Conservation (phyloP, 1,284 basidiomycete genomes). For the Ustilago crameri region DNA sequence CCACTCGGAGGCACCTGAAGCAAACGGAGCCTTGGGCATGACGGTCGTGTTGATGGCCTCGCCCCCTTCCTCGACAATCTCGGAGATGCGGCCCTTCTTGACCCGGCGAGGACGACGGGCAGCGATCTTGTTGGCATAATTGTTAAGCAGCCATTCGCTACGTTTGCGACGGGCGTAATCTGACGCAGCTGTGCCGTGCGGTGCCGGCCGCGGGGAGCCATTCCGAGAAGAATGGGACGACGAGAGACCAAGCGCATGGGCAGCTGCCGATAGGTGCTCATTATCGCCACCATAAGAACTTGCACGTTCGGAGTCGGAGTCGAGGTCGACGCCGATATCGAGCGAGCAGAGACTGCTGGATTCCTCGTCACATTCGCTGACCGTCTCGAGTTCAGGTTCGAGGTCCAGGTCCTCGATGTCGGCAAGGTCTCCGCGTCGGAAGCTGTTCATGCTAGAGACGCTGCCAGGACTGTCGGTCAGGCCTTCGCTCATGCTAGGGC, state of each 20-base stretch:
- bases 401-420: constrained; percentile 65
- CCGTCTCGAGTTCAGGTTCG: constrained; percentile 63
- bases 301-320: constrained; percentile 50
- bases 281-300: constrained; percentile 37
- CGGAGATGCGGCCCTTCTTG: constrained; percentile 60
- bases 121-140: constrained; percentile 51
- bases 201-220: constrained; percentile 16
- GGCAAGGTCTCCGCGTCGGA: constrained; percentile 59
- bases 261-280: constrained; percentile 24
- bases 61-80: constrained; percentile 60
- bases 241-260: constrained; percentile 18
- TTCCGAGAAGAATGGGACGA: constrained; percentile 19
- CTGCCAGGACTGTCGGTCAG: constrained; percentile 59
- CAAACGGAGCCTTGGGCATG: constrained; percentile 39
- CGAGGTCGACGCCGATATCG: constrained; percentile 47
- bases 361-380: constrained; percentile 62
- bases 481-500: constrained; percentile 51
- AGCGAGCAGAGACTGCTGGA: constrained; percentile 53
- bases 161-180: constrained; percentile 51
- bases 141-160: constrained; percentile 53
- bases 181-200: constrained; percentile 37
- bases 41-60: constrained; percentile 50
- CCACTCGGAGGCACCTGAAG: constrained; percentile 36
- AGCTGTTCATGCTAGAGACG: constrained; percentile 58
- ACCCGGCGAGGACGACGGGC: constrained; percentile 40